These are phyloP conservation scores for Aspergillus ruber DNA, from an alignment of 2,329 filamentous ascomycete genomes.

Conservation along the genomic window DNA sequence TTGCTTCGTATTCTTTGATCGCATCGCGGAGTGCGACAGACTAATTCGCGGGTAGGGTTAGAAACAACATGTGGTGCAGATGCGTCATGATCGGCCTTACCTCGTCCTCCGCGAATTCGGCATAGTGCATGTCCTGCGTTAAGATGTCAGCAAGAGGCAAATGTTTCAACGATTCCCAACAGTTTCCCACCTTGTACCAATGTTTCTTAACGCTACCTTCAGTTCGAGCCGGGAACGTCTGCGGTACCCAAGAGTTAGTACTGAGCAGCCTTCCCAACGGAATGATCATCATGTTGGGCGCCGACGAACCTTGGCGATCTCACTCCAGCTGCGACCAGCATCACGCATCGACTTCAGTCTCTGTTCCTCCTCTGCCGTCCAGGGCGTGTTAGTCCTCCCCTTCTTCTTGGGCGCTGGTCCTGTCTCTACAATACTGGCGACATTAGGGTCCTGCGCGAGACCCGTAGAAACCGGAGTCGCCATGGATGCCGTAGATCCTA, in stretches of 20 bases:
- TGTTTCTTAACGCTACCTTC: constrained; percentile 99
- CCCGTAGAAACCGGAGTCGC: constrained; percentile 24
- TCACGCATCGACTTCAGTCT: constrained; percentile 91
- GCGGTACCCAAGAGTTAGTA: constrained; percentile 1
- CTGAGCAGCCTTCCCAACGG: not conserved
- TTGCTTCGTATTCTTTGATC: constrained; percentile 97
- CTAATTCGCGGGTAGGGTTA: constrained; percentile 15
- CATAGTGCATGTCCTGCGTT: constrained; percentile 92
- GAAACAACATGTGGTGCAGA: constrained; percentile 1
- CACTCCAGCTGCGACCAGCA: constrained; percentile 88
- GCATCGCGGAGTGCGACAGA: constrained; percentile 64
- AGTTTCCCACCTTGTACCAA: constrained; percentile 79
- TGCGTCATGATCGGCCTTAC: not conserved
- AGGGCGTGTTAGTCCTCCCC: constrained; percentile 95
- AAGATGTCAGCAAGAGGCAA: constrained; percentile 13
- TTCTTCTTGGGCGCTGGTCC: constrained; percentile 58
- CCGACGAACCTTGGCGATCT: constrained; percentile 80
- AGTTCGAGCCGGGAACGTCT: constrained; percentile 88
- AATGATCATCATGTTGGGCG: not conserved
- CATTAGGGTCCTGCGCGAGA: constrained; percentile 23
- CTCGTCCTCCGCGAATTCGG: constrained; percentile 96
- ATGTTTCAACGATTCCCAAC: constrained; percentile 1
- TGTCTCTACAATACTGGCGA: constrained; percentile 19
- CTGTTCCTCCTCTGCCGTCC: constrained; percentile 91
- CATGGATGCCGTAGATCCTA: constrained; percentile 32